phyloP scores from a whole-genome alignment of 2,329 filamentous ascomycete genomes.

The Talaromyces pinophilus region DNA sequence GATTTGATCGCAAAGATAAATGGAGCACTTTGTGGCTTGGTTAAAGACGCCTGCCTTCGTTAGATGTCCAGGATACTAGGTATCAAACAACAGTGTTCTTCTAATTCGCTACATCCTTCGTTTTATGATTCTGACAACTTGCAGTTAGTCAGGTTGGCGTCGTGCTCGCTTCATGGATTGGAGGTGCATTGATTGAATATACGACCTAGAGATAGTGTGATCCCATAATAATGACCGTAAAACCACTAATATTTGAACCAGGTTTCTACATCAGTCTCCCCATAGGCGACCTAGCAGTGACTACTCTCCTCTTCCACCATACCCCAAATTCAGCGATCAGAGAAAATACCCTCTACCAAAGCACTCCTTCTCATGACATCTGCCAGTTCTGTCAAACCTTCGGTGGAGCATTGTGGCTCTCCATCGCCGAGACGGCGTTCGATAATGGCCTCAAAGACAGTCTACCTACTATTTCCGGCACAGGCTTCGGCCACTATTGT shows the following conservation, averaged over 20 bases:
- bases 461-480: background rate
- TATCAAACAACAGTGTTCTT: background rate
- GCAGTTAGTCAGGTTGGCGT: background rate
- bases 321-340: too few species aligned
- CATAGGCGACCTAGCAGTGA: too few species aligned
- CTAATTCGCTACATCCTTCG: too few species aligned
- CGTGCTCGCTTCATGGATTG: slow-evolving; percentile 41
- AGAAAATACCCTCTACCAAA: too few species aligned
- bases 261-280: too few species aligned
- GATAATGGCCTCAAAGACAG: background rate
- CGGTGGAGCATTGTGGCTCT: too few species aligned
- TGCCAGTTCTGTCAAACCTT: background rate
- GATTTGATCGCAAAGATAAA: background rate
- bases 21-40: background rate
- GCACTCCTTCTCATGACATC: background rate
- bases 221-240: slow-evolving; percentile 34
- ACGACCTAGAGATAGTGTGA: slow-evolving; percentile 42
- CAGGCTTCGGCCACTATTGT: background rate
- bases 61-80: background rate
- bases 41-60: background rate
- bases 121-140: too few species aligned
- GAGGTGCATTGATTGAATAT: slow-evolving; percentile 44
- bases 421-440: background rate
- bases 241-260: background rate
- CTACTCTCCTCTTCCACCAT: too few species aligned